phyloP scores from a whole-genome alignment of 768 basidiomycete genomes.

The Auriscalpium vulgare region DNA sequence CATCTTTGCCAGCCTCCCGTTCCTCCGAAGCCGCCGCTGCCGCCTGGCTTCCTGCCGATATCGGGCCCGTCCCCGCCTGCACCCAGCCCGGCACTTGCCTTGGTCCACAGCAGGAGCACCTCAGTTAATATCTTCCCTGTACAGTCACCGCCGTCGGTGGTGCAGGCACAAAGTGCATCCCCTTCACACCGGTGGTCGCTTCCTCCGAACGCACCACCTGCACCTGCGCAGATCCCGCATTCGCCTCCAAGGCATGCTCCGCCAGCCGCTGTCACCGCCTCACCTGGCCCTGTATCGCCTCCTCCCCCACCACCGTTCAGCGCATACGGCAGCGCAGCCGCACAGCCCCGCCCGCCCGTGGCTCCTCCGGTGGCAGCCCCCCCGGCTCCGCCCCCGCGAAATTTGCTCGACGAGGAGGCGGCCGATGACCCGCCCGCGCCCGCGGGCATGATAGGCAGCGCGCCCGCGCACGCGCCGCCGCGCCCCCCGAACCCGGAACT shows the following conservation, averaged over 20 bases:
- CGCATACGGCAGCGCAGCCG: constrained; percentile 8
- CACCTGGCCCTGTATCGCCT: neutral
- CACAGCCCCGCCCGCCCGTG: constrained; percentile 5
- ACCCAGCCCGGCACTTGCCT: constrained; percentile 8
- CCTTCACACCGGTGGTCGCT: constrained; percentile 16
- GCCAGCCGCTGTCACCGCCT: neutral
- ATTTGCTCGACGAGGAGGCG: constrained; percentile 60
- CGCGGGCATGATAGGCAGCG: constrained; percentile 18
- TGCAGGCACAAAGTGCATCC: neutral
- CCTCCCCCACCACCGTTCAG: constrained; percentile 4
- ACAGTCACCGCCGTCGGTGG: neutral
- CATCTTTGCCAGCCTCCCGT: constrained; percentile 12
- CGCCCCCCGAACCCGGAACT: constrained; percentile 89
- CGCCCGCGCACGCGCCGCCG: constrained; percentile 44
- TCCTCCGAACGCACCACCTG: constrained; percentile 23
- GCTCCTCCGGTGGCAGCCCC: constrained; percentile 4
- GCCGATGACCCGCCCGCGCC: constrained; percentile 20
- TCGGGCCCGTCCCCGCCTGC: constrained; percentile 9
- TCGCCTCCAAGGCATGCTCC: constrained; percentile 7
- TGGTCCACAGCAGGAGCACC: constrained; percentile 16
- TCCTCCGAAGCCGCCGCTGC: constrained; percentile 24
- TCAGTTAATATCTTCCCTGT: constrained; percentile 8
- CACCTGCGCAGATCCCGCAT: constrained; percentile 1
- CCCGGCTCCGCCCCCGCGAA: constrained; percentile 30
- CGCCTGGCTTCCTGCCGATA: constrained; percentile 28